Conservation (phyloP, 1,139 yeast species). For the Martiniozyma asiatica region DNA sequence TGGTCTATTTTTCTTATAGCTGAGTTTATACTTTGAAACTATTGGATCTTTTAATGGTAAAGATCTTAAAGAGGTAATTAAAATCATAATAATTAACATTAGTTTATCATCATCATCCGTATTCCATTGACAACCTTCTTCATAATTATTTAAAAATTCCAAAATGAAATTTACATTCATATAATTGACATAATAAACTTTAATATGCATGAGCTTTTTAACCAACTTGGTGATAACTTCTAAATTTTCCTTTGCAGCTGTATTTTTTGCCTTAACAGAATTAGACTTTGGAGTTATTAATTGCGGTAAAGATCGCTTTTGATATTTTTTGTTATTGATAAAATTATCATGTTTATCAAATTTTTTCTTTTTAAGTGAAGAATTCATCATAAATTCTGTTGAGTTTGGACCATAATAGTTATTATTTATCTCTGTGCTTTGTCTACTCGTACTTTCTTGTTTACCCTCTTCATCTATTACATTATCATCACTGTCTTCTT, state of each 20-base stretch:
- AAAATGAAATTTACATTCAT: conserved; percentile 25
- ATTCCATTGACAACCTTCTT: conserved; percentile 30
- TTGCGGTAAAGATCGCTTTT: conserved; percentile 17
- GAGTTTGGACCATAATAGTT: conserved; percentile 41
- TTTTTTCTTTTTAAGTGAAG: conserved; percentile 17
- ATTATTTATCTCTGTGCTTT: neutral
- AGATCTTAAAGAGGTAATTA: conserved; percentile 30
- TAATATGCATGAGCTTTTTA: conserved; percentile 18
- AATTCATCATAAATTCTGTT: conserved; percentile 34
- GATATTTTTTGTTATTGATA: conserved; percentile 17
- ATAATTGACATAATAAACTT: conserved; percentile 22
- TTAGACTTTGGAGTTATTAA: conserved; percentile 7
- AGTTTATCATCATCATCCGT: conserved; percentile 39
- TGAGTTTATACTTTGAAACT: conserved; percentile 20
- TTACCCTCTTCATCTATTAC: conserved; percentile 1
- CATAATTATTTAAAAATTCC: conserved; percentile 22
- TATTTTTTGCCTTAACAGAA: conserved; percentile 7
- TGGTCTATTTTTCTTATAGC: conserved; percentile 21
- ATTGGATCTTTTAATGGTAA: conserved; percentile 25
- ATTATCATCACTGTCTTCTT: conserved; percentile 11
- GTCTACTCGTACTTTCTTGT: neutral
- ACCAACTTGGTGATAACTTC: conserved; percentile 12
- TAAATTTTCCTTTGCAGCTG: conserved; percentile 12
- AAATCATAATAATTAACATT: conserved; percentile 32
- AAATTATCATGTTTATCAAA: conserved; percentile 15